These are phyloP conservation scores for Tetrahymena borealis DNA, from an alignment of 73 alveolate species.

Conservation along the genomic window DNA sequence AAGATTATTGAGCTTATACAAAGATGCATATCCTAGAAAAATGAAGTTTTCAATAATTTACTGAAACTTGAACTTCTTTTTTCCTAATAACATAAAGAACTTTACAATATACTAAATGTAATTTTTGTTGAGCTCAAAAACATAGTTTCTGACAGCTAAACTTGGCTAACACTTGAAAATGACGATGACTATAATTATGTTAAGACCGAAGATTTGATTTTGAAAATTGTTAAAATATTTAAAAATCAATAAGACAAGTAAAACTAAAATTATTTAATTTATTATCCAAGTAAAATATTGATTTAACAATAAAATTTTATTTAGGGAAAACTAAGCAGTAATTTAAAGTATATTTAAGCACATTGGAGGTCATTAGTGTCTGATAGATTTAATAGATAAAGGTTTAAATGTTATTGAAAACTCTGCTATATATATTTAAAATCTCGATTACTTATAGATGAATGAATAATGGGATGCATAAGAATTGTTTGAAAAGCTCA, in stretches of 20 bases:
- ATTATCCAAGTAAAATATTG: not conserved
- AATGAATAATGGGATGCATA: not conserved
- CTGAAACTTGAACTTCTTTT: not conserved
- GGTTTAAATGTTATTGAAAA: not conserved
- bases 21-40: not conserved
- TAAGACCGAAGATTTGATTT: not conserved
- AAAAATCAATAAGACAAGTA: not conserved
- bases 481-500: not conserved
- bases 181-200: not conserved
- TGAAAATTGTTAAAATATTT: not conserved
- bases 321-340: constrained; percentile 3
- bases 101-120: not conserved
- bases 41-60: not conserved
- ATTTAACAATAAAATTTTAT: not conserved
- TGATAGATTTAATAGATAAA: not conserved
- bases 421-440: not conserved
- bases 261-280: too few species aligned
- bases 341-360: constrained; percentile 8
- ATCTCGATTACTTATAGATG: not conserved
- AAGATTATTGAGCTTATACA: not conserved
- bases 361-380: not conserved
- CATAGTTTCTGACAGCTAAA: not conserved
- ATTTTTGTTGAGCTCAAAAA: not conserved
- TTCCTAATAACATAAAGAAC: not conserved
- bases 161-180: constrained; percentile 19